These are phyloP conservation scores for Breviolum minutum DNA, from an alignment of 73 alveolate genomes.

Conservation along the genomic window DNA sequence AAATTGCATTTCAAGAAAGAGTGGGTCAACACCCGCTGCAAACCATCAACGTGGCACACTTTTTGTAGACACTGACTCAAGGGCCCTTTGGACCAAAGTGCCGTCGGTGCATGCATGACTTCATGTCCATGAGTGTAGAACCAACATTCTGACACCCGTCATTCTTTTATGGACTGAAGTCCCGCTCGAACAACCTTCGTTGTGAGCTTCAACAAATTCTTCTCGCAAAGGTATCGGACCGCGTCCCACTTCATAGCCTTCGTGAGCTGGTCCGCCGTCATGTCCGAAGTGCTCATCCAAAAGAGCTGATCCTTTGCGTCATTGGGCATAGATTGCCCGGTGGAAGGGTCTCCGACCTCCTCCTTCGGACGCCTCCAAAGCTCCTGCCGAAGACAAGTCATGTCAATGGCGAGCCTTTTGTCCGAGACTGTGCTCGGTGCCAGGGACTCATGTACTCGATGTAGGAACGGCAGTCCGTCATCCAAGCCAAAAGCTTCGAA, in stretches of 20 bases:
- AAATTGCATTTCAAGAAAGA: not conserved
- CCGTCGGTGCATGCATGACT: too few species aligned
- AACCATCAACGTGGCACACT: too few species aligned
- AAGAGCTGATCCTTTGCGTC: not conserved
- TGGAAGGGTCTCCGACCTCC: not conserved
- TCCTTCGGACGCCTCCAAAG: not conserved
- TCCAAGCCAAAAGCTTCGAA: not conserved
- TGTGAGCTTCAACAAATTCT: not conserved
- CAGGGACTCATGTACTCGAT: not conserved
- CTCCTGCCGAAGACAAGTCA: not conserved
- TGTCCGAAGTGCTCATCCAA: not conserved
- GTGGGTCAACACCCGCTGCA: too few species aligned
- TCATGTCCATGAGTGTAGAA: too few species aligned
- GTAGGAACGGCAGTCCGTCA: not conserved
- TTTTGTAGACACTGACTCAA: too few species aligned
- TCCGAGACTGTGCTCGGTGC: not conserved
- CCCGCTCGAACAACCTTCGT: not conserved
- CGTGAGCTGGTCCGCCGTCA: not conserved
- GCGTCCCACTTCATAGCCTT: not conserved
- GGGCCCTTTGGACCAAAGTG: too few species aligned
- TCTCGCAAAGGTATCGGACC: not conserved
- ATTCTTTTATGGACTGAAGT: not conserved
- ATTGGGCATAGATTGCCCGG: not conserved
- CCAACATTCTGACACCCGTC: not conserved
- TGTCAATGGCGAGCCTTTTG: constrained; percentile 5